phyloP scores from a whole-genome alignment of 345 rosid genomes.

The Eucalyptus albens region DNA sequence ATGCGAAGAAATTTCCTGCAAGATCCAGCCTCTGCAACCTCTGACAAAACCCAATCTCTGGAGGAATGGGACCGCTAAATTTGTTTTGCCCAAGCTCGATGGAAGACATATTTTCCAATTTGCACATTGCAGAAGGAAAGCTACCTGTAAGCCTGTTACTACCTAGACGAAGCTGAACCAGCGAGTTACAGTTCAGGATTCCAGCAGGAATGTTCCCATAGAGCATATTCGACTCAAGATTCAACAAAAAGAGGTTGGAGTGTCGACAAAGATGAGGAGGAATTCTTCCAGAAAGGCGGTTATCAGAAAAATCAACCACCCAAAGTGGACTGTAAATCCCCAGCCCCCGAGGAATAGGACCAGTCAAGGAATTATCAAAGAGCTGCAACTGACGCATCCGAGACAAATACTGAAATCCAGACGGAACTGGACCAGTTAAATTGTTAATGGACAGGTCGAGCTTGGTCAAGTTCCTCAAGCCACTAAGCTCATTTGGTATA shows the following conservation, averaged over 20 bases:
- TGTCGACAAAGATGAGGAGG: constrained; percentile 62
- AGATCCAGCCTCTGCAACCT: constrained; percentile 72
- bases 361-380: constrained; percentile 57
- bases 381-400: constrained; percentile 75
- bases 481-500: constrained; percentile 60
- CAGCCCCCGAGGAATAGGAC: constrained; percentile 59
- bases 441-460: constrained; percentile 83
- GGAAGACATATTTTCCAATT: constrained; percentile 57
- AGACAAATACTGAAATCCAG: constrained; percentile 57
- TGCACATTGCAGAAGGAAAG: constrained; percentile 79
- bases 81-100: constrained; percentile 67
- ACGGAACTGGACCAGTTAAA: constrained; percentile 66
- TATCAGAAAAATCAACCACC: constrained; percentile 86
- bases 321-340: constrained; percentile 68
- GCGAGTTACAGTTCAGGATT: constrained; percentile 36
- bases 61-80: constrained; percentile 67
- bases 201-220: constrained; percentile 60
- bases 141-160: constrained; percentile 61
- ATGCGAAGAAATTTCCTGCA: constrained; percentile 53
- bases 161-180: constrained; percentile 60
- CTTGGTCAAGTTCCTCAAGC: constrained; percentile 53
- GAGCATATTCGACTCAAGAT: constrained; percentile 61
- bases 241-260: constrained; percentile 44
- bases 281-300: constrained; percentile 57
- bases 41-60: constrained; percentile 52